These are phyloP conservation scores for Pterula multifida DNA, from an alignment of 1,284 basidiomycete species.

Conservation along the genomic window DNA sequence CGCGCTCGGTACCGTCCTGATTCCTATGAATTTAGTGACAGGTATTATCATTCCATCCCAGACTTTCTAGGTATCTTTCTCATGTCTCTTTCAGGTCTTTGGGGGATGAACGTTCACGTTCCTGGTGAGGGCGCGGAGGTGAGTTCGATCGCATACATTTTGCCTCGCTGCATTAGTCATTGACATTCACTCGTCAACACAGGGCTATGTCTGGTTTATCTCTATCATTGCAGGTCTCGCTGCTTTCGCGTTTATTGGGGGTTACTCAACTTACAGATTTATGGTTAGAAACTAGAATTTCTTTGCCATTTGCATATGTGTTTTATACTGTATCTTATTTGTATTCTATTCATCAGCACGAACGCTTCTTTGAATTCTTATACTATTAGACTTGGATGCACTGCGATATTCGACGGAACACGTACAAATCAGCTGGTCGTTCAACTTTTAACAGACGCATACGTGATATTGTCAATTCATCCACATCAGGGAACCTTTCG, in stretches of 20 bases:
- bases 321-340: constrained; percentile 33
- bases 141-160: constrained; percentile 13
- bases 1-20: constrained; percentile 93
- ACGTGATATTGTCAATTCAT: too few species aligned
- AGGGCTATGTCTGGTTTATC: constrained; percentile 68
- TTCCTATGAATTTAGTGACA: constrained; percentile 94
- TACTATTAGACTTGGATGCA: too few species aligned
- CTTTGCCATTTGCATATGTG: constrained; percentile 71
- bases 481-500: too few species aligned
- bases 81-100: constrained; percentile 37
- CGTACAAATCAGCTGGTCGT: too few species aligned
- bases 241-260: constrained; percentile 71
- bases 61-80: constrained; percentile 4
- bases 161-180: constrained; percentile 2
- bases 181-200: background rate
- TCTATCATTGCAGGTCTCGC: constrained; percentile 74
- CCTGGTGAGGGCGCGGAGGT: constrained; percentile 59
- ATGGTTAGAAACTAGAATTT: constrained; percentile 38
- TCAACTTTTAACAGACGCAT: too few species aligned
- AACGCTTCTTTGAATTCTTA: too few species aligned
- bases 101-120: constrained; percentile 91
- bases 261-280: constrained; percentile 72
- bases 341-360: too few species aligned
- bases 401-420: too few species aligned
- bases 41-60: constrained; percentile 30